Percentiles rank a stretch among this genome's conserved stretches.
Evolutionary conservation across 1,284 basidiomycete genomes (phyloP).

Genomic region (Peniophora sp.): DNA sequence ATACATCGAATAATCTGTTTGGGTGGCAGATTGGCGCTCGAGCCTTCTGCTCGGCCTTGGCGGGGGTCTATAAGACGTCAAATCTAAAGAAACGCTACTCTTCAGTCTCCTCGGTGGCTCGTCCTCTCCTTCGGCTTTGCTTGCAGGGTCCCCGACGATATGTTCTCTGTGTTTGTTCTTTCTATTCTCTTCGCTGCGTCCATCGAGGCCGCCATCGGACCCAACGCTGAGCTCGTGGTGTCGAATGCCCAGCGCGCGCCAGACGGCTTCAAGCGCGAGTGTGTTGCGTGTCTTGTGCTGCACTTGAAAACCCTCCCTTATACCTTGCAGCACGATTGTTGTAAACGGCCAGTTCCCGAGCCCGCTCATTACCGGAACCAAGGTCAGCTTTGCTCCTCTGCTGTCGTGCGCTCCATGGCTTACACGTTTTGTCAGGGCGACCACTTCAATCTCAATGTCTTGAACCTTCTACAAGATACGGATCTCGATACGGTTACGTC

Average conservation of each 20-base stretch:
- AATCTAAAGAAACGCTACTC: too few relatives aligned
- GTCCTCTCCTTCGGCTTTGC: too few relatives aligned
- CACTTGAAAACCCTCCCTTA: neutral
- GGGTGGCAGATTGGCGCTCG: too few relatives aligned
- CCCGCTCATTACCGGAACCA: slow-evolving; percentile 12
- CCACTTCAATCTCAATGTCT: slow-evolving; percentile 15
- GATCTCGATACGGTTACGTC: slow-evolving; percentile 16
- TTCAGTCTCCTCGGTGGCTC: too few relatives aligned
- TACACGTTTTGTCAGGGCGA: neutral
- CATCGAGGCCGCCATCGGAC: slow-evolving; percentile 7
- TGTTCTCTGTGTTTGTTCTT: neutral
- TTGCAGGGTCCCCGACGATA: too few relatives aligned
- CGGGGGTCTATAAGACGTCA: too few relatives aligned
- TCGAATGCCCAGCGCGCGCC: slow-evolving; percentile 8
- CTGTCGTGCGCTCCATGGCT: neutral
- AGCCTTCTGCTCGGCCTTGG: too few relatives aligned
- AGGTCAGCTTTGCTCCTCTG: slow-evolving; percentile 2
- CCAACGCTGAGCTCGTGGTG: slow-evolving; percentile 8
- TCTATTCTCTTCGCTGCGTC: neutral
- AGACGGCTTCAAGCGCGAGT: slow-evolving; percentile 12
- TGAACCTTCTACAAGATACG: slow-evolving; percentile 15
- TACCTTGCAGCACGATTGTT: slow-evolving; percentile 9
- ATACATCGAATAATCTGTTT: too few relatives aligned
- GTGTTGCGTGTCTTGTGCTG: neutral
- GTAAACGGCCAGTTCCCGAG: slow-evolving; percentile 12